A percentile compares a stretch with the other conserved stretches of the same genome.
Evolutionary conservation across 179 eudicot species (phyloP).

Genomic region (Spinacia oleracea): DNA sequence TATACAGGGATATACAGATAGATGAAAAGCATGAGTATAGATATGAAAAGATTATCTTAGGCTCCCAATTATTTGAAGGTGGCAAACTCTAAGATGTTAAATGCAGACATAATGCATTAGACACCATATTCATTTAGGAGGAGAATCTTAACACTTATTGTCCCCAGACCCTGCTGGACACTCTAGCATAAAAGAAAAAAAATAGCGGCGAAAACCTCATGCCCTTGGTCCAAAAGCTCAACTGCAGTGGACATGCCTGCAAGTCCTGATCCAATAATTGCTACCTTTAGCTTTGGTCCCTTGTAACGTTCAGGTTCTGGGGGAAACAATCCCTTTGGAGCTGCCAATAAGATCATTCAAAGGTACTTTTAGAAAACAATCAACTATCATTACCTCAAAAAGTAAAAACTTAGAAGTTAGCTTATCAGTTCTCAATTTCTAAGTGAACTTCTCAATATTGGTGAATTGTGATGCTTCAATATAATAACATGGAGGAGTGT

Average conservation of each 20-base stretch:
- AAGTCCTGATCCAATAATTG: conserved; percentile 96
- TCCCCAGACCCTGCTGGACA: not conserved
- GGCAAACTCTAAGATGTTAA: not conserved
- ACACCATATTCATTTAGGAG: not conserved
- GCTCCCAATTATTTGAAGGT: not conserved
- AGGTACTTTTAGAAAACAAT: conserved; percentile 3
- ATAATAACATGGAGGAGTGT: not conserved
- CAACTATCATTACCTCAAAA: not conserved
- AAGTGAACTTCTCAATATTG: not conserved
- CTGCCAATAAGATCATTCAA: conserved; percentile 48
- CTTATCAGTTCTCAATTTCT: not conserved
- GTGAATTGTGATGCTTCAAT: not conserved
- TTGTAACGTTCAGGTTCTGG: conserved; percentile 84
- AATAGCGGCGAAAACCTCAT: conserved; percentile 59
- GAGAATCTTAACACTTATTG: not conserved
- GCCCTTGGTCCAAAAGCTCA: conserved; percentile 99
- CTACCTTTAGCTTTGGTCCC: conserved; percentile 97
- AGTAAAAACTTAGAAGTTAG: not conserved
- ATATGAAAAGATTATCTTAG: not conserved
- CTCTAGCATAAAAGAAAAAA: not conserved
- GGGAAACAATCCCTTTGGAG: conserved; percentile 97
- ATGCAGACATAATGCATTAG: not conserved
- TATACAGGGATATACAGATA: not conserved
- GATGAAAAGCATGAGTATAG: not conserved
- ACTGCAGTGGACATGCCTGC: conserved; percentile 99